A percentile compares a stretch with the other conserved stretches of the same genome.
Evolutionary conservation across 805 yeast genomes (phyloP).

Genomic region (Yarrowia bubula): DNA sequence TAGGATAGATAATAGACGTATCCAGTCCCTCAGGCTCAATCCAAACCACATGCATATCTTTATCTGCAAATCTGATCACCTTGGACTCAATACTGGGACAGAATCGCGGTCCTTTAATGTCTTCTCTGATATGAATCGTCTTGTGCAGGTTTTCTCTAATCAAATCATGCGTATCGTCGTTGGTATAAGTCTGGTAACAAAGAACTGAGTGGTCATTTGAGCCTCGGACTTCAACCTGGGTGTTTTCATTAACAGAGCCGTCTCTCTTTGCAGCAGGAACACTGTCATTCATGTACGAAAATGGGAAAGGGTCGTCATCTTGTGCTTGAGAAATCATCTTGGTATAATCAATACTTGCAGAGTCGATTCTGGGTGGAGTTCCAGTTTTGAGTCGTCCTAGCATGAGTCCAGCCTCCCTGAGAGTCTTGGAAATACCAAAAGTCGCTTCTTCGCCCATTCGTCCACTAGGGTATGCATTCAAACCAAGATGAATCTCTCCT

Average conservation of each 20-base stretch:
- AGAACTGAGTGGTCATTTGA: slow-evolving; percentile 38
- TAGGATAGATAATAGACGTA: slow-evolving; percentile 86
- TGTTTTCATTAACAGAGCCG: slow-evolving; percentile 45
- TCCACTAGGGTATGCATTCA: slow-evolving; percentile 80
- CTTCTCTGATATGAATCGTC: slow-evolving; percentile 87
- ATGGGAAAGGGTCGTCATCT: slow-evolving; percentile 82
- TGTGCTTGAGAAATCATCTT: slow-evolving; percentile 70
- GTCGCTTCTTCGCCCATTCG: slow-evolving; percentile 92
- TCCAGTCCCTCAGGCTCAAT: slow-evolving; percentile 94
- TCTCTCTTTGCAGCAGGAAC: slow-evolving; percentile 45
- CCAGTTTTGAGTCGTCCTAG: slow-evolving; percentile 94
- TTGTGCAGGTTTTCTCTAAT: slow-evolving; percentile 69
- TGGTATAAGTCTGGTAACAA: slow-evolving; percentile 80
- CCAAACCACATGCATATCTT: slow-evolving; percentile 81
- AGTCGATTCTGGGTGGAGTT: slow-evolving; percentile 87
- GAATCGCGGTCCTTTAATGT: slow-evolving; percentile 94
- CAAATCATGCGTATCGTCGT: slow-evolving; percentile 67
- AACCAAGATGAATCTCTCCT: slow-evolving; percentile 92
- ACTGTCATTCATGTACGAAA: slow-evolving; percentile 75
- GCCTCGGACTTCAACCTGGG: neutral
- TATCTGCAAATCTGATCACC: slow-evolving; percentile 73
- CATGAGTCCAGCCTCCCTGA: slow-evolving; percentile 71
- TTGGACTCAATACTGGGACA: slow-evolving; percentile 97
- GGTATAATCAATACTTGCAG: slow-evolving; percentile 65
- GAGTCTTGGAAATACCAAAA: slow-evolving; percentile 79